Evolutionary conservation across 75 land plant genomes (phyloP).

Genomic region (Azolla pinnata): DNA sequence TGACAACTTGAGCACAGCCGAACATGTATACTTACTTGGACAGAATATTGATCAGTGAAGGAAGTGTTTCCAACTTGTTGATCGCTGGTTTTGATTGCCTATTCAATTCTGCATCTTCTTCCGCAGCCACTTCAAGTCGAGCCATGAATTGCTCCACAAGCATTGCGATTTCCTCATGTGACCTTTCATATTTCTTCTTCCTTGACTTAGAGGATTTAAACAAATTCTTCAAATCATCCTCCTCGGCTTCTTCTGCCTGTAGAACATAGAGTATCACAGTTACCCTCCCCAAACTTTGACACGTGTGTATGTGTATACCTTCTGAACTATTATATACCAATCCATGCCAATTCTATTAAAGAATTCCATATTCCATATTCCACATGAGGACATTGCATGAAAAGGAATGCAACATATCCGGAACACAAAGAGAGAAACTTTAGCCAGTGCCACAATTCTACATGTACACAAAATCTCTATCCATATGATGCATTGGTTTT

Average conservation of each 20-base stretch:
- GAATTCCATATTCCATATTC: too few relatives aligned
- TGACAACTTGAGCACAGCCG: too few relatives aligned
- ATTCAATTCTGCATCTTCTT: constrained; percentile 88
- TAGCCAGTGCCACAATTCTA: too few relatives aligned
- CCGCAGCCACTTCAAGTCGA: constrained; percentile 85
- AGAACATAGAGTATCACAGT: constrained; percentile 4
- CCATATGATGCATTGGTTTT: too few relatives aligned
- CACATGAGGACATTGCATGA: too few relatives aligned
- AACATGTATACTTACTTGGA: constrained; percentile 50
- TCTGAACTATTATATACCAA: neutral
- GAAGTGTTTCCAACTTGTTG: constrained; percentile 80
- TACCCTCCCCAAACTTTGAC: too few relatives aligned
- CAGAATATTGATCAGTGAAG: constrained; percentile 66
- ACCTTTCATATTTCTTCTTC: constrained; percentile 65
- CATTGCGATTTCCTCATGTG: constrained; percentile 75
- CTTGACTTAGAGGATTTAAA: constrained; percentile 78
- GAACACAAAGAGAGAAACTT: neutral
- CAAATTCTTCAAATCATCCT: constrained; percentile 57
- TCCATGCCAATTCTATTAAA: neutral
- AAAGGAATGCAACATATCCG: neutral
- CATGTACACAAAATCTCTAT: too few relatives aligned
- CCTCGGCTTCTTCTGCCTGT: constrained; percentile 89
- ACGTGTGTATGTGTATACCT: too few relatives aligned
- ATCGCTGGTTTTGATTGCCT: constrained; percentile 77
- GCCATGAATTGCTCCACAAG: constrained; percentile 89